A percentile compares a stretch with the other conserved stretches of the same genome.
Conservation (phyloP, 148 eudicot genomes). For the Cornus florida region DNA sequence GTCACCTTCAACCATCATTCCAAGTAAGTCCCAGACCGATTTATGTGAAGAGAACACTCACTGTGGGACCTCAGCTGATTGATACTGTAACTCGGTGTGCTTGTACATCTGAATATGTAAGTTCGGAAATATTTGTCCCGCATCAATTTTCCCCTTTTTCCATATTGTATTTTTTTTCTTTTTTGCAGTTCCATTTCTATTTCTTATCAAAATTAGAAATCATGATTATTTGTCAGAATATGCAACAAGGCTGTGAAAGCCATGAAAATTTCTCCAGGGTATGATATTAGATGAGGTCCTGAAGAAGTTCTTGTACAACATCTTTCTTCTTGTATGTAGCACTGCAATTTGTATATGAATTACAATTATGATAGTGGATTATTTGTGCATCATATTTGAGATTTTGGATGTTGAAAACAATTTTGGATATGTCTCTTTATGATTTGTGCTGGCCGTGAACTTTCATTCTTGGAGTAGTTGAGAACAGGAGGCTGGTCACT, state of each 20-base stretch:
- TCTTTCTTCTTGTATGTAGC: slow-evolving; percentile 5
- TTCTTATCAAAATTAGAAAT: not conserved
- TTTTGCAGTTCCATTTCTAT: not conserved
- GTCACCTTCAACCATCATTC: slow-evolving; percentile 41
- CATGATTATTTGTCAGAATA: not conserved
- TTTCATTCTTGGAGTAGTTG: not conserved
- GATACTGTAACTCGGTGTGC: not conserved
- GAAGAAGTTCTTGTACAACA: slow-evolving; percentile 15
- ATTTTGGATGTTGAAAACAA: not conserved
- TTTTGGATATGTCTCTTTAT: not conserved
- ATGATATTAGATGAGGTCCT: not conserved
- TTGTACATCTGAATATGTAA: not conserved
- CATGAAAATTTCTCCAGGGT: not conserved
- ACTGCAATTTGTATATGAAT: not conserved
- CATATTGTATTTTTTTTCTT: not conserved
- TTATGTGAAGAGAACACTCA: slow-evolving; percentile 34
- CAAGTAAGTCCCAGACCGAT: slow-evolving; percentile 33
- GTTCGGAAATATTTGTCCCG: not conserved
- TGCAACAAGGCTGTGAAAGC: not conserved
- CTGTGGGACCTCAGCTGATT: slow-evolving; percentile 10
- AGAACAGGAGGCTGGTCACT: not conserved
- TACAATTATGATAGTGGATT: not conserved
- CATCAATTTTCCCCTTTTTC: slow-evolving; percentile 1
- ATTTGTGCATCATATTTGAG: not conserved
- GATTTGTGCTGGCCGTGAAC: not conserved